A percentile compares a stretch with the other conserved stretches of the same genome.
Evolutionary conservation across 768 basidiomycete genomes (phyloP).

Genomic region (Podaxis sp.): DNA sequence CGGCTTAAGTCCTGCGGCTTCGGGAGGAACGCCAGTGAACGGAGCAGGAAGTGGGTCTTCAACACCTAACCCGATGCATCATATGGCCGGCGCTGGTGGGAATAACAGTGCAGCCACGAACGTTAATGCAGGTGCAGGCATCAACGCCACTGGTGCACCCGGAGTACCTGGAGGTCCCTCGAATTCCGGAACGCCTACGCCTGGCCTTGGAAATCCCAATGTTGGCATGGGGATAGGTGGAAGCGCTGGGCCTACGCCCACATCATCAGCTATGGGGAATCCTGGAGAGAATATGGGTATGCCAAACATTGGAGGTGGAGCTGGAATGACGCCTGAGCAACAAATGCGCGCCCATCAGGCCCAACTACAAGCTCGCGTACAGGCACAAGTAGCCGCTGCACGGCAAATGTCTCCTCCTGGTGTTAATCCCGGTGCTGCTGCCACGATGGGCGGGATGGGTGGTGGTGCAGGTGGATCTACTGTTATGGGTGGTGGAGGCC

Average conservation of each 20-base stretch:
- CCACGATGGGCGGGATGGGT: conserved; percentile 4
- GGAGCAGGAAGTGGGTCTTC: conserved; percentile 7
- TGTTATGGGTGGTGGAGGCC: conserved; percentile 10
- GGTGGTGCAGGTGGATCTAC: conserved; percentile 8
- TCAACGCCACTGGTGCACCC: neutral
- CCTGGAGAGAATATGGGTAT: conserved; percentile 18
- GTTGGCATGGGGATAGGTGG: conserved; percentile 7
- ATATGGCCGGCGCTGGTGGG: neutral
- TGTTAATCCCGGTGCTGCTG: conserved; percentile 11
- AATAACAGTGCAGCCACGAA: conserved; percentile 16
- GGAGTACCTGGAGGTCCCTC: neutral
- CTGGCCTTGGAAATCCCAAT: conserved; percentile 10
- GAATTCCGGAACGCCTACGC: conserved; percentile 15
- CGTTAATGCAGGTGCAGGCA: neutral
- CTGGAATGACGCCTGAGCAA: conserved; percentile 17
- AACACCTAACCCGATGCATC: conserved; percentile 19
- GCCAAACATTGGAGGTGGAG: conserved; percentile 8
- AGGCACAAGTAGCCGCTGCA: conserved; percentile 20
- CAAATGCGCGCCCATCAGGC: conserved; percentile 28
- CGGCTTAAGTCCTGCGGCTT: conserved; percentile 21
- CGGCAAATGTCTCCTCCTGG: conserved; percentile 36
- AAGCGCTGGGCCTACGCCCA: conserved; percentile 7
- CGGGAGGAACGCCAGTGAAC: conserved; percentile 12
- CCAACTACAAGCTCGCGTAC: conserved; percentile 26
- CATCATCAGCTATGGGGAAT: conserved; percentile 19